Evolutionary conservation across 2,329 filamentous ascomycete species (phyloP).

Genomic region (Penicillium crustosum): DNA sequence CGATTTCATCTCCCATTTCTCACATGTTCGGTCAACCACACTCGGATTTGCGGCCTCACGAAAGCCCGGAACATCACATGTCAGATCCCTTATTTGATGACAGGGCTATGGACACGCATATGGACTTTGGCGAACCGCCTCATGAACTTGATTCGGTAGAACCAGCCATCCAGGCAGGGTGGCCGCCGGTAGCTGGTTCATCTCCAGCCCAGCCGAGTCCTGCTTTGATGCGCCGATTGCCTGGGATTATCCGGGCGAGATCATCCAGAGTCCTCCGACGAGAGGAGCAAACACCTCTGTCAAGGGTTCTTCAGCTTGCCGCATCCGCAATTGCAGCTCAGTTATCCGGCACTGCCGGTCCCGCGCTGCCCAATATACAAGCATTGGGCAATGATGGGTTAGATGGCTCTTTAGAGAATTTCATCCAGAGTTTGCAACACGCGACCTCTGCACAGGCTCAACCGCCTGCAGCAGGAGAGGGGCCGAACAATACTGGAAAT

Average conservation of each 20-base stretch:
- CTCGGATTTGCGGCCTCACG: conserved; percentile 26
- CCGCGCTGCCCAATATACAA: conserved; percentile 56
- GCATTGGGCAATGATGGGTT: conserved; percentile 56
- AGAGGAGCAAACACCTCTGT: conserved; percentile 63
- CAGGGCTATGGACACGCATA: conserved; percentile 40
- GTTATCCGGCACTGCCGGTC: conserved; percentile 60
- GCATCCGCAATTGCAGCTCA: conserved; percentile 65
- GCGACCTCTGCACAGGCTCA: conserved; percentile 59
- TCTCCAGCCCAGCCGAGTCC: conserved; percentile 29
- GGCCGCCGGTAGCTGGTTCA: conserved; percentile 30
- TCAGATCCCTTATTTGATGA: conserved; percentile 26
- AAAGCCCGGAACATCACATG: conserved; percentile 31
- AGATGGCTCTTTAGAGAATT: conserved; percentile 63
- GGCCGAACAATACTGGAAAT: conserved; percentile 33
- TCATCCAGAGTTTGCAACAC: conserved; percentile 62
- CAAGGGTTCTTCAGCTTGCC: conserved; percentile 61
- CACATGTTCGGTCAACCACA: conserved; percentile 45
- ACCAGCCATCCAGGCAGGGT: conserved; percentile 34
- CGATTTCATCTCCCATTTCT: conserved; percentile 45
- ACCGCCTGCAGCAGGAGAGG: conserved; percentile 34
- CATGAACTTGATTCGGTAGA: conserved; percentile 47
- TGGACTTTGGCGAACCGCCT: conserved; percentile 41
- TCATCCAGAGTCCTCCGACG: conserved; percentile 54
- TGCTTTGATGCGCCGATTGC: conserved; percentile 40
- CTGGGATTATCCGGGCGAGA: conserved; percentile 51